Base-by-base conservation (phyloP, 176 grass and related monocot species). In the Raddia guianensis region DNA sequence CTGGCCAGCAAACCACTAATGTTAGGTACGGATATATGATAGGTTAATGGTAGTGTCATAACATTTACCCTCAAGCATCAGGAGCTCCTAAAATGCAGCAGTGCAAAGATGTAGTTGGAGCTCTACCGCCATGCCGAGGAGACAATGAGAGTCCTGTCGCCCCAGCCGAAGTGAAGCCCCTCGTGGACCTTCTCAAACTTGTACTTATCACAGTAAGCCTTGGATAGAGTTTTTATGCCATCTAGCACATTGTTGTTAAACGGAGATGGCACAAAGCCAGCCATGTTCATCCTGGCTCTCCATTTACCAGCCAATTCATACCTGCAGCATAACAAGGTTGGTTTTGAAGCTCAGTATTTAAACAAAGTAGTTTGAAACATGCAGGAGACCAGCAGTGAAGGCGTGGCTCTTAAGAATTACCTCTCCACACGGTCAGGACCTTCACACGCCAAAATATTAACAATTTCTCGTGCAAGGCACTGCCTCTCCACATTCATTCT, bases 241-340 rank as follows among this genome's bases (percentile, higher is more conserved):
- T 70, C 68, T 6, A 68, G 85, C 32, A 79, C 88, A 63, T 54
- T 82, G 63, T 45, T n/a, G 82, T 57, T 91, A 40, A 91, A 94
- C 12, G 89, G 86, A 34, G 45, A 91, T 1, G 92, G 80, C 43
- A 82, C 62, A 43, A 94, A 94, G 44, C 92, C 92, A 10, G 92
- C 92, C 92, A 94, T 94, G 35, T 55, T 78, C 86, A 94, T 89
- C 67, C 92, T 84, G 18, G 92, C 86, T 65, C 87, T 89, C 92
- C 92, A 94, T 84, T 94, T 94, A 72, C 92, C 92, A 43, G 92
- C 92, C 63, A 84, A 72, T 74, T 94, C 92, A 72, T 94, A 94
- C 89, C 92, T 94, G 83, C 33, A 86, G 43, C 55, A 8, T 54
- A 33, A 63, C 12, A 63, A 13, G 7, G 11, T 45, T 63, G 4